Base-by-base conservation (phyloP, 2,329 filamentous ascomycete species). In the Pseudogymnoascus sp. region DNA sequence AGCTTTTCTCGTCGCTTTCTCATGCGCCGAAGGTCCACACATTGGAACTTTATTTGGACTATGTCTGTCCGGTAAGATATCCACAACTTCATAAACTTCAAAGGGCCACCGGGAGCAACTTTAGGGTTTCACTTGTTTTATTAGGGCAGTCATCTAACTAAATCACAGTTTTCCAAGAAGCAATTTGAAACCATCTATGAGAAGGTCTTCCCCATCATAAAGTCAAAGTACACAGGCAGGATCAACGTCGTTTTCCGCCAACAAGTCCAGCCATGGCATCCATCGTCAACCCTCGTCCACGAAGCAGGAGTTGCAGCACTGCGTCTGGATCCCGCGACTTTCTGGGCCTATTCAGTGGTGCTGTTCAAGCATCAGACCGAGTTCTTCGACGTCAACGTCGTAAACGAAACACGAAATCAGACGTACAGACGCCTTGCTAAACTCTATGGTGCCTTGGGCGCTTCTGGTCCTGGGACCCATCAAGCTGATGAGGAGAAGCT, bases 251-350 rank as follows among this genome's bases (percentile, higher is more conserved):
- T 97, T 70, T 90, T 97, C 79, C 88, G 92, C 58, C 92, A 93
- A 73, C 92, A 96, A 73, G 85, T 97, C 70, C 92, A 96, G 77
- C 91, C 92, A 12, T 96, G 93, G 93, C 92, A 97, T 76, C 93
- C 93, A 1, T 91, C 88, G 18, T 92, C 86, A 39, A 92, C 88
- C 6, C 81, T 92, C 9, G 80, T 84, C 61, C 90, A 93, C 77
- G 93, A 97, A 81, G 89, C 92, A 33, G 92, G 80, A 3, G 82
- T 91, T 33, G 93, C 92, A 2, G 90, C 97, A 1, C 81, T 93
- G 67, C 83, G 82, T 59, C 74, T 90, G 6, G 78, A 84, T 2
- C 87, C 89, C 0, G 78, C 57, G 9, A 86, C 85, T 66, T 97
- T 95, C 81, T 96, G 88, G 86, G 78, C 81, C 14, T 97, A 93